Conservation (phyloP, 208 protist species). For the Spongospora subterranea region DNA sequence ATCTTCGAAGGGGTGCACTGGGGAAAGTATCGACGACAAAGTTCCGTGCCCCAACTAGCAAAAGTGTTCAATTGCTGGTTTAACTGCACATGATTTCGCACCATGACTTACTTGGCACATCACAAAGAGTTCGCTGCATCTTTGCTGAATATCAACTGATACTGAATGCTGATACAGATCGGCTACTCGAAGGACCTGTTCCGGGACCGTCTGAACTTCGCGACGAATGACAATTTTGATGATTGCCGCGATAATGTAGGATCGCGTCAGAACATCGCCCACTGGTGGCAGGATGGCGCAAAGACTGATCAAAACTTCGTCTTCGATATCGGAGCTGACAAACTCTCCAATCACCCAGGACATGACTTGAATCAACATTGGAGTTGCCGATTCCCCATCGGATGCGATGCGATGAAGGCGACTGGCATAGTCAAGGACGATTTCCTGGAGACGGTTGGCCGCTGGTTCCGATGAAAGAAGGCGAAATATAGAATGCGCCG, state of each 20-base stretch:
- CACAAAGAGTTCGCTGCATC: slow-evolving; percentile 7
- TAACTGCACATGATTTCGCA: no score
- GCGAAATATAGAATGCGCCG: not conserved
- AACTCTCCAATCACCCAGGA: slow-evolving; percentile 92
- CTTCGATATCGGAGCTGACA: slow-evolving; percentile 79
- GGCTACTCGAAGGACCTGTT: not conserved
- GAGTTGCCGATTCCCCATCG: slow-evolving; percentile 16
- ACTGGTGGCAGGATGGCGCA: slow-evolving; percentile 72
- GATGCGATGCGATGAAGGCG: not conserved
- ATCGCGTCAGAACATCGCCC: slow-evolving; percentile 63
- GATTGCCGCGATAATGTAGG: slow-evolving; percentile 69
- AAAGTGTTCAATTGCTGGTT: not conserved
- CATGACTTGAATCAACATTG: slow-evolving; percentile 75
- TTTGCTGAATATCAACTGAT: slow-evolving; percentile 26
- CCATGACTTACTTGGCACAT: not conserved
- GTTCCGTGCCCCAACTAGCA: not conserved
- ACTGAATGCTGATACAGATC: slow-evolving; percentile 31
- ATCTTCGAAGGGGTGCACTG: not conserved
- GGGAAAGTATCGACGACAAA: not conserved
- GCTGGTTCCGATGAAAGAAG: not conserved
- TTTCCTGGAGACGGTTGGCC: not conserved
- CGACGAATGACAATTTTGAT: slow-evolving; percentile 69
- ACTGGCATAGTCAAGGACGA: not conserved
- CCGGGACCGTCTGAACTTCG: not conserved
- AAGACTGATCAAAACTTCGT: slow-evolving; percentile 53